phyloP scores from a whole-genome alignment of 1,284 basidiomycete species.

The Grifola frondosa region DNA sequence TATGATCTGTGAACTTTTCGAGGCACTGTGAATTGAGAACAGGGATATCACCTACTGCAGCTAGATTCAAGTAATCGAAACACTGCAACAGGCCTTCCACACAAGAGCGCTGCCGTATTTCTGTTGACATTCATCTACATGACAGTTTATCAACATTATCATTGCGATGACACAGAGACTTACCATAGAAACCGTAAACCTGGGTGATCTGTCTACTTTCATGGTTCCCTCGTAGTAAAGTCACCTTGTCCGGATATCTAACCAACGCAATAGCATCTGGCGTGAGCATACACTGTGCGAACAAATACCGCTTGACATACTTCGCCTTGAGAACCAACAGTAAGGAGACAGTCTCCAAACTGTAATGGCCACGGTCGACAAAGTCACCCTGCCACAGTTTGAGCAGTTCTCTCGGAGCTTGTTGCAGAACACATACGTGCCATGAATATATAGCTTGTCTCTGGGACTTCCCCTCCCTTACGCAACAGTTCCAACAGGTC shows the following conservation, averaged over 20 bases:
- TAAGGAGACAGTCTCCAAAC: constrained; percentile 92
- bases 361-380: constrained; percentile 96
- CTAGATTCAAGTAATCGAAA: constrained; percentile 95
- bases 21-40: background rate
- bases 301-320: constrained; percentile 50
- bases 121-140: constrained; percentile 89
- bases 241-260: constrained; percentile 92
- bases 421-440: constrained; percentile 59
- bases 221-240: constrained; percentile 91
- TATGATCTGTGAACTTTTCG: constrained; percentile 67
- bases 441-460: constrained; percentile 98
- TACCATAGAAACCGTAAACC: constrained; percentile 97
- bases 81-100: constrained; percentile 95
- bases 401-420: constrained; percentile 19
- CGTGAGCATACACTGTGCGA: too few relatives aligned
- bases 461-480: constrained; percentile 85
- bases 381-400: constrained; percentile 80
- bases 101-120: constrained; percentile 94
- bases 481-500: constrained; percentile 89
- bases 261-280: too few relatives aligned
- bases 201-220: constrained; percentile 97
- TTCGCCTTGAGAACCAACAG: constrained; percentile 89
- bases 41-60: constrained; percentile 71
- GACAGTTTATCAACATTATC: background rate
- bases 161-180: constrained; percentile 22